phyloP scores from a whole-genome alignment of 2,329 filamentous ascomycete genomes.

The Hymenoscyphus linearis region DNA sequence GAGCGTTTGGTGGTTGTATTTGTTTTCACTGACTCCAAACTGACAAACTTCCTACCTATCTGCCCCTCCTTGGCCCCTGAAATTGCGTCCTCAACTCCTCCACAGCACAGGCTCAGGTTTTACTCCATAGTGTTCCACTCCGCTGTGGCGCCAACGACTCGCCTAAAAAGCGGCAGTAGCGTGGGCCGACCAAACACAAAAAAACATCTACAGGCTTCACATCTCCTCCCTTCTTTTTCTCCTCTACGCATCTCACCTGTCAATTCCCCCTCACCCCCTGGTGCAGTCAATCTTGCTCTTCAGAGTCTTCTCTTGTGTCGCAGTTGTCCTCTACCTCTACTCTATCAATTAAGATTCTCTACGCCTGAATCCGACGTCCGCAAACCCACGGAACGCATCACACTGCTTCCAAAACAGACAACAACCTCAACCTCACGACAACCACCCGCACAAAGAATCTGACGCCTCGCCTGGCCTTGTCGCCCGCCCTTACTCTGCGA shows the following conservation, averaged over 20 bases:
- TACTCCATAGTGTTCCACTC: background rate
- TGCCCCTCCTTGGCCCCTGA: background rate
- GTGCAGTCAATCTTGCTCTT: constrained; percentile 26
- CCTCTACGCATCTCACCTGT: constrained; percentile 20
- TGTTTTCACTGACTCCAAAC: background rate
- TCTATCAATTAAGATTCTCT: constrained; percentile 7
- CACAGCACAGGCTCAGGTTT: background rate
- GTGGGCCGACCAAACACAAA: background rate
- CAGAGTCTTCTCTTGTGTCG: constrained; percentile 18
- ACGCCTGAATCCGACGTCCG: background rate
- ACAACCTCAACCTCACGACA: constrained; percentile 6
- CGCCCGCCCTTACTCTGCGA: constrained; percentile 13
- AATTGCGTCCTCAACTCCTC: background rate
- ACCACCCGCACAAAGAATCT: constrained; percentile 15
- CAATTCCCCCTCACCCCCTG: constrained; percentile 24
- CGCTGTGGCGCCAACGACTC: background rate
- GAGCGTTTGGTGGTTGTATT: background rate
- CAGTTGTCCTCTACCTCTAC: constrained; percentile 10
- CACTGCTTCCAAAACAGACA: background rate
- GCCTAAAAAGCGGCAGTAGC: background rate
- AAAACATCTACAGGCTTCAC: background rate
- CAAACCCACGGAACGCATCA: constrained; percentile 8
- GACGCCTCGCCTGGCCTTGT: constrained; percentile 3
- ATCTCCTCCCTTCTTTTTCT: constrained; percentile 3
- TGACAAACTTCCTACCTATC: background rate